Evolutionary conservation across 78 protist genomes (phyloP).

Genomic region (Isochrysis galbana): DNA sequence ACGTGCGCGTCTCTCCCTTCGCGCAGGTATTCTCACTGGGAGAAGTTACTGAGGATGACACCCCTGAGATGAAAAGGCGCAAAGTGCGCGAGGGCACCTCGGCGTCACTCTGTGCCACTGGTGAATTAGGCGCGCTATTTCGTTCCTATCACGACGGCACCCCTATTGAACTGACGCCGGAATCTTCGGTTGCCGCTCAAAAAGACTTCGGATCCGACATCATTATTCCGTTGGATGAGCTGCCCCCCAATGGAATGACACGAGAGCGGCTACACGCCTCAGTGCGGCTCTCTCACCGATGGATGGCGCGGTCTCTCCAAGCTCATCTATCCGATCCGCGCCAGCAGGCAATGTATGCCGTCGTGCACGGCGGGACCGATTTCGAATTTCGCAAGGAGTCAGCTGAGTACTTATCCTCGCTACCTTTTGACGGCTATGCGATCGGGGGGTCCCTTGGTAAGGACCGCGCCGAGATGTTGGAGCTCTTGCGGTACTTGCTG

Average conservation of each 20-base stretch:
- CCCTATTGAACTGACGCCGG: constrained; percentile 30
- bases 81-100: background rate
- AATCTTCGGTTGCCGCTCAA: constrained; percentile 14
- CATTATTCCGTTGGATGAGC: constrained; percentile 48
- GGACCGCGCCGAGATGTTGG: constrained; percentile 43
- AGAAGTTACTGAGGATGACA: background rate
- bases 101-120: background rate
- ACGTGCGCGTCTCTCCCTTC: no score
- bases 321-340: constrained; percentile 4
- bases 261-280: constrained; percentile 2
- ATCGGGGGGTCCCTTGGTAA: constrained; percentile 33
- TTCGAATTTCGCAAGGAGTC: background rate
- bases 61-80: background rate
- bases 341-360: constrained; percentile 41
- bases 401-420: background rate
- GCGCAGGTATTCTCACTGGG: constrained; percentile 32
- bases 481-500: background rate
- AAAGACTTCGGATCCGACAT: constrained; percentile 20
- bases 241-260: constrained; percentile 13
- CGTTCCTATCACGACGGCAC: background rate
- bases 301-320: constrained; percentile 33
- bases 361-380: constrained; percentile 44
- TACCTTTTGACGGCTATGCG: constrained; percentile 33
- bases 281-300: constrained; percentile 39
- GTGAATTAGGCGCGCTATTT: background rate